A percentile compares a stretch with the other conserved stretches of the same genome.
Evolutionary conservation across 345 rosid genomes (phyloP).

Genomic region (Aurinia saxatilis): DNA sequence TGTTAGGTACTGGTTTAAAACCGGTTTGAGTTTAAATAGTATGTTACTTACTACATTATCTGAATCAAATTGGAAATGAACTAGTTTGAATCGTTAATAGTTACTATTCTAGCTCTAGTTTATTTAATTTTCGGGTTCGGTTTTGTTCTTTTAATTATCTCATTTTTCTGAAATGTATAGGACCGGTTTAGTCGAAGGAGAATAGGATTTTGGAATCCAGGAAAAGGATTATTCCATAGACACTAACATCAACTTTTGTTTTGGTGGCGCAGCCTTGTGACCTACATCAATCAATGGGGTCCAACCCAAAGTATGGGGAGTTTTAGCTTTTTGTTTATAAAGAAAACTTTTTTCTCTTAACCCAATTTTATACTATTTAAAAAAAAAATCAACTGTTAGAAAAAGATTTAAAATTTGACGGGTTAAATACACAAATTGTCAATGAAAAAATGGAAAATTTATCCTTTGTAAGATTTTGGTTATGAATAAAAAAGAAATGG

Average conservation of each 20-base stretch:
- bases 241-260: conserved; percentile 11
- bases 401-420: neutral
- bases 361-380: neutral
- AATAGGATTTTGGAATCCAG: conserved; percentile 26
- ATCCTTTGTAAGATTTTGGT: too few species aligned
- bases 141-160: too few species aligned
- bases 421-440: neutral
- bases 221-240: conserved; percentile 19
- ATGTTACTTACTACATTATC: too few species aligned
- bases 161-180: neutral
- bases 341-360: neutral
- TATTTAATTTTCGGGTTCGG: neutral
- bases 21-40: neutral
- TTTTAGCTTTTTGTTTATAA: conserved; percentile 6
- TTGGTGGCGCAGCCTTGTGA: conserved; percentile 32
- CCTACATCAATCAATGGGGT: conserved; percentile 21
- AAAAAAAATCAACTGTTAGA: neutral
- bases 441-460: too few species aligned
- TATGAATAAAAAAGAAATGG: too few species aligned
- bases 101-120: neutral
- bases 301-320: conserved; percentile 23
- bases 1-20: conserved; percentile 3
- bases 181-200: neutral
- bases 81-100: neutral
- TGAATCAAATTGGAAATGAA: neutral